phyloP scores from a whole-genome alignment of 139 green algal genomes.

The Limnomonas spitsbergensis region DNA sequence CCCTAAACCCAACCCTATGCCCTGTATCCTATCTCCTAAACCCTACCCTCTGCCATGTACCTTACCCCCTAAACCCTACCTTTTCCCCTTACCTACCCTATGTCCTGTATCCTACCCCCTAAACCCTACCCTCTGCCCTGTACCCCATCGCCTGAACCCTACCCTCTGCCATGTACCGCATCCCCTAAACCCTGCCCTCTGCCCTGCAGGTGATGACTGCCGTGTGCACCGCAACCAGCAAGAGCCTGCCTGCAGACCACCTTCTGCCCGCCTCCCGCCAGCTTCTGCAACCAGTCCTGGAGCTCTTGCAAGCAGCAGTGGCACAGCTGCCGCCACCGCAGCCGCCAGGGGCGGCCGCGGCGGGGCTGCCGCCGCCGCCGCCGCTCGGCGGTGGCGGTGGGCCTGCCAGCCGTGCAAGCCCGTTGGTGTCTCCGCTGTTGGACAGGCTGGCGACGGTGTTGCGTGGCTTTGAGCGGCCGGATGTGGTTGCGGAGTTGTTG shows the following conservation, averaged over 20 bases:
- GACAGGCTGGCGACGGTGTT: slow-evolving; percentile 69
- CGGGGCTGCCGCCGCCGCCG: slow-evolving; percentile 3
- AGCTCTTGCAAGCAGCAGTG: slow-evolving; percentile 39
- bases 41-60: too few species aligned
- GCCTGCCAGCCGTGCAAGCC: neutral
- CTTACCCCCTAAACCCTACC: too few species aligned
- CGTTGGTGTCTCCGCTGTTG: slow-evolving; percentile 50
- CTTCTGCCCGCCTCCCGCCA: slow-evolving; percentile 31
- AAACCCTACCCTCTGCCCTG: too few species aligned
- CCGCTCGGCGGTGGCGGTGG: neutral
- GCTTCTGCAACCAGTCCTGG: slow-evolving; percentile 52
- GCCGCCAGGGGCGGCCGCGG: neutral
- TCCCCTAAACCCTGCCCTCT: too few species aligned
- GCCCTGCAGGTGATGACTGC: slow-evolving; percentile 23
- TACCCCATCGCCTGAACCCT: too few species aligned
- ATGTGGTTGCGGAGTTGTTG: slow-evolving; percentile 27
- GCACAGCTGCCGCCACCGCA: slow-evolving; percentile 2
- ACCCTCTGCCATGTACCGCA: too few species aligned
- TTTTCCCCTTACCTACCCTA: too few species aligned
- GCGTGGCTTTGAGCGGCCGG: slow-evolving; percentile 20
- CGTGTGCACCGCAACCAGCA: slow-evolving; percentile 12
- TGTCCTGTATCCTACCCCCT: too few species aligned
- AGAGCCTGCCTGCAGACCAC: slow-evolving; percentile 34
- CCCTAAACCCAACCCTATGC: too few species aligned
- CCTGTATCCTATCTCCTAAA: too few species aligned